Percentiles rank a stretch among this genome's conserved stretches.
Conservation (phyloP, 129 eudicot genomes). For the Oenanthe sinensis region DNA sequence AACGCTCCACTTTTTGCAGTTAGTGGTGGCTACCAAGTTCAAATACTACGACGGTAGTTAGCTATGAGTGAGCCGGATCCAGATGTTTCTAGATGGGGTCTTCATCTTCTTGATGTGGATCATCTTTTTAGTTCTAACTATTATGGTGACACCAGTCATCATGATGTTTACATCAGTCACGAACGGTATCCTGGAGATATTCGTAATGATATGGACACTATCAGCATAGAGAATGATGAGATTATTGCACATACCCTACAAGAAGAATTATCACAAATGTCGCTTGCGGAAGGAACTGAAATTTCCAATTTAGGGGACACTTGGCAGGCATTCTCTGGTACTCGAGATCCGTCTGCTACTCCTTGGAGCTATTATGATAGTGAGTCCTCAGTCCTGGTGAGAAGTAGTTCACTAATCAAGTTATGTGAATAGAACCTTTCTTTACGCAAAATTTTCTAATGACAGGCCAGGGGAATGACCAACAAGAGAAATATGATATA, state of each 20-base stretch:
- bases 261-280: conserved; percentile 59
- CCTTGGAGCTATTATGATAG: conserved; percentile 45
- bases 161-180: conserved; percentile 47
- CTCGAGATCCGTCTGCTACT: conserved; percentile 36
- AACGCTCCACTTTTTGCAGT: conserved; percentile 8
- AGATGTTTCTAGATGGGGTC: conserved; percentile 65
- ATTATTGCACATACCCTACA: conserved; percentile 64
- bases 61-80: conserved; percentile 56
- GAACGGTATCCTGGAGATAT: conserved; percentile 39
- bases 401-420: not conserved
- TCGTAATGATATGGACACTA: conserved; percentile 27
- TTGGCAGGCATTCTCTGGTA: conserved; percentile 27
- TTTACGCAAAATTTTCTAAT: conserved; percentile 5
- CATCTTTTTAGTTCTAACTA: conserved; percentile 48
- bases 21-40: not conserved
- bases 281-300: conserved; percentile 50
- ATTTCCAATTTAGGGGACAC: conserved; percentile 24
- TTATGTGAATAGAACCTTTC: not conserved
- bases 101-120: conserved; percentile 51
- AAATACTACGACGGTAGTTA: conserved; percentile 8
- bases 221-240: conserved; percentile 48
- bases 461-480: conserved; percentile 45
- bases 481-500: conserved; percentile 42
- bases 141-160: conserved; percentile 58
- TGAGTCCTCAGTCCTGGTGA: conserved; percentile 13